Evolutionary conservation across 352 stramenopile species (phyloP).

Genomic region (Phytophthora agathidicida): DNA sequence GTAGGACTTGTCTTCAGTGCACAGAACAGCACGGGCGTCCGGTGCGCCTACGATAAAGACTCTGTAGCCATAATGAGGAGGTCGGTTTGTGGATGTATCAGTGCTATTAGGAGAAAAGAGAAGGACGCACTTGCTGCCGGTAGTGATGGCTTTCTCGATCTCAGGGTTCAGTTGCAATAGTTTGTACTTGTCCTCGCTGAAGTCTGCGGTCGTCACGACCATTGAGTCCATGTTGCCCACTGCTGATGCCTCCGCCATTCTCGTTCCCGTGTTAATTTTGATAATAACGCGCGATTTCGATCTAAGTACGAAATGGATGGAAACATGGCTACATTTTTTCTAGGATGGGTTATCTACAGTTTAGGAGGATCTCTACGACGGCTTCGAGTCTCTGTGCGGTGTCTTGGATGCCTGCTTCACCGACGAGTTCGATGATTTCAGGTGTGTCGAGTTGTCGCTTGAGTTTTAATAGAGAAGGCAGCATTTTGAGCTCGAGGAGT

Average conservation of each 20-base stretch:
- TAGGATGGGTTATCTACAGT: constrained; percentile 19
- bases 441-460: constrained; percentile 36
- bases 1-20: constrained; percentile 72
- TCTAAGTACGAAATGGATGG: constrained; percentile 21
- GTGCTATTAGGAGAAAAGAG: not conserved
- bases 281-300: constrained; percentile 1
- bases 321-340: not conserved
- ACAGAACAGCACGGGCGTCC: constrained; percentile 68
- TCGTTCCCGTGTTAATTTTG: constrained; percentile 4
- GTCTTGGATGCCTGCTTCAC: constrained; percentile 27
- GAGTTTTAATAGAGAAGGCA: constrained; percentile 39
- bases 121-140: constrained; percentile 47
- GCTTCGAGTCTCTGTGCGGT: constrained; percentile 41
- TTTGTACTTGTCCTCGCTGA: constrained; percentile 58
- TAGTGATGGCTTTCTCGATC: constrained; percentile 60
- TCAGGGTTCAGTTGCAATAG: constrained; percentile 71
- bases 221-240: constrained; percentile 31
- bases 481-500: constrained; percentile 49
- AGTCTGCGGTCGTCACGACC: constrained; percentile 60
- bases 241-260: constrained; percentile 29
- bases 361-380: constrained; percentile 37
- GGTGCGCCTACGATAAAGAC: constrained; percentile 71
- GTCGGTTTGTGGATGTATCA: constrained; percentile 17
- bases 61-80: constrained; percentile 21
- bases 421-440: constrained; percentile 20